phyloP scores from a whole-genome alignment of 345 rosid species.

The Ceriops decandra region DNA sequence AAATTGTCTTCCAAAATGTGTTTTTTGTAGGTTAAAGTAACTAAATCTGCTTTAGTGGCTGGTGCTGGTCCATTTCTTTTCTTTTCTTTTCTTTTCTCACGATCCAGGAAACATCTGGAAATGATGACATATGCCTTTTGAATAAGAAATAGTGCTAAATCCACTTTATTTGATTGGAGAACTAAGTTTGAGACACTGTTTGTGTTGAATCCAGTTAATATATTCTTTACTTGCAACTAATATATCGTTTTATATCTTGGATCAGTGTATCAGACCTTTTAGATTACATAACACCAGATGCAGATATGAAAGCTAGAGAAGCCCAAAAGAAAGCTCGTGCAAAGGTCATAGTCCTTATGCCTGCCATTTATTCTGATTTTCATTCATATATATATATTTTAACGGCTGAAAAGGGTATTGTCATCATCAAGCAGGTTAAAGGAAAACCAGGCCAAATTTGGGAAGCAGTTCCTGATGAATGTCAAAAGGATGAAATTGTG shows the following conservation, averaged over 20 bases:
- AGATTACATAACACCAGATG: conserved; percentile 92
- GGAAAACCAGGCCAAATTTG: conserved; percentile 64
- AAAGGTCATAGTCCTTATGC: conserved; percentile 49
- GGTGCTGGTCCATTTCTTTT: too few species aligned
- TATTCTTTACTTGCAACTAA: conserved; percentile 4
- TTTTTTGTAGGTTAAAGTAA: background rate
- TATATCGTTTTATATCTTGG: conserved; percentile 18
- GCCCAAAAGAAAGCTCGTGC: conserved; percentile 90
- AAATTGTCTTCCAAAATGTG: background rate
- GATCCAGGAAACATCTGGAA: background rate
- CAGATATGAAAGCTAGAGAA: conserved; percentile 82
- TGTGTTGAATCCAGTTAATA: background rate
- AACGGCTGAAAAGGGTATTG: conserved; percentile 8
- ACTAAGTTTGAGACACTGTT: background rate
- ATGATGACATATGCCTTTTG: background rate
- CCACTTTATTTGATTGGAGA: background rate
- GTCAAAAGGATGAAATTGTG: conserved; percentile 52
- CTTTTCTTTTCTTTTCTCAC: too few species aligned
- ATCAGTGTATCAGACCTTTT: conserved; percentile 94
- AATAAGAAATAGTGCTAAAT: background rate
- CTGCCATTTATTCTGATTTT: conserved; percentile 1
- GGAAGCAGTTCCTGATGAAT: conserved; percentile 57
- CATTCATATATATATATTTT: background rate
- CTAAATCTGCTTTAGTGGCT: too few species aligned
- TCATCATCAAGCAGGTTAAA: conserved; percentile 54